phyloP scores from a whole-genome alignment of 2,329 filamentous ascomycete genomes.

The Aspergillus aculeatinus region DNA sequence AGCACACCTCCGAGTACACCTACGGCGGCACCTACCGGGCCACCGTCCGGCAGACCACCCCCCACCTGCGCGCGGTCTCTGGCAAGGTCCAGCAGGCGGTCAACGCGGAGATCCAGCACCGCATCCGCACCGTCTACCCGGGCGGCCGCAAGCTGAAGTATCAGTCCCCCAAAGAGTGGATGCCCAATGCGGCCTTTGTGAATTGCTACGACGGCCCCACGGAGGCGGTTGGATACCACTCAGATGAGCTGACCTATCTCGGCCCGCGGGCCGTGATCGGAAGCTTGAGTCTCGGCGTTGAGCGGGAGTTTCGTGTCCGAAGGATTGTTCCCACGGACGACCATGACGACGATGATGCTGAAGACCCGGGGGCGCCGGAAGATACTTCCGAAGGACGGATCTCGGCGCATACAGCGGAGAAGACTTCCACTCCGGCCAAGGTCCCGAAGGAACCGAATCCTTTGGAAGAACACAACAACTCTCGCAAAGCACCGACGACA shows the following conservation, averaged over 20 bases:
- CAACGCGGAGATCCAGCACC: conserved; percentile 70
- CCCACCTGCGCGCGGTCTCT: conserved; percentile 70
- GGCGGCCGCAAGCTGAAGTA: conserved; percentile 70
- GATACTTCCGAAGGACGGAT: conserved; percentile 29
- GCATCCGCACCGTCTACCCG: conserved; percentile 69
- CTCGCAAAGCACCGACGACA: background rate
- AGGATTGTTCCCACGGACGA: conserved; percentile 64
- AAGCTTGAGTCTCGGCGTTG: conserved; percentile 83
- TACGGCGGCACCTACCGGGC: conserved; percentile 79
- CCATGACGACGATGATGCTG: conserved; percentile 14
- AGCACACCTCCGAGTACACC: conserved; percentile 75
- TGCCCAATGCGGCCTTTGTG: conserved; percentile 86
- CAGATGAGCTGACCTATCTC: conserved; percentile 89
- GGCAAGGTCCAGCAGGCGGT: conserved; percentile 70
- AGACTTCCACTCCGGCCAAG: conserved; percentile 7
- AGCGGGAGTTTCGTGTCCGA: conserved; percentile 88
- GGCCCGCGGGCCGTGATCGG: conserved; percentile 87
- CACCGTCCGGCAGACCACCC: conserved; percentile 73
- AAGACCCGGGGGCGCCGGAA: conserved; percentile 24
- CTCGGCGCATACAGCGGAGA: conserved; percentile 2
- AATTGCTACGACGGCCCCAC: conserved; percentile 86
- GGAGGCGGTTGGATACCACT: conserved; percentile 87
- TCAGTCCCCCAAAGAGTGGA: conserved; percentile 73
- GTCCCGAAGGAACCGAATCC: background rate
- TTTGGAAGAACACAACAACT: background rate